Conservation (phyloP, 2,329 filamentous ascomycete species). For the Chrysoporthe cubensis region DNA sequence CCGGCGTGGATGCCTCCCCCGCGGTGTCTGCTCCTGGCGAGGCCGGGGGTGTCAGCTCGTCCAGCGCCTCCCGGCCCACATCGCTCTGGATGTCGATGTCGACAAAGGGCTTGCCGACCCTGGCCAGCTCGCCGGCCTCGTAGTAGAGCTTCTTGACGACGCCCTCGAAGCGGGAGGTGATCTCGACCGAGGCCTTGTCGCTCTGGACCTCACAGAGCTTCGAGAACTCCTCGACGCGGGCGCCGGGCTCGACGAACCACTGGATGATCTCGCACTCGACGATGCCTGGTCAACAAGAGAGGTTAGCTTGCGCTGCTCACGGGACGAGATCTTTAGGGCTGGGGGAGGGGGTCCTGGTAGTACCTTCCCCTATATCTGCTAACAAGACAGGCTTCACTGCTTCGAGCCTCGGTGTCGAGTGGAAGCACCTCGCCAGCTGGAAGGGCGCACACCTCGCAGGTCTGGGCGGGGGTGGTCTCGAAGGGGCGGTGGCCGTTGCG, state of each 20-base stretch:
- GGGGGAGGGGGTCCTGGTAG: conserved; percentile 17
- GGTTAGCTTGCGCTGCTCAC: conserved; percentile 9
- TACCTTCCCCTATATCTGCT: conserved; percentile 86
- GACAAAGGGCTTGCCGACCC: conserved; percentile 90
- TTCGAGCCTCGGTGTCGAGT: conserved; percentile 52
- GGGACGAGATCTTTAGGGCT: not conserved
- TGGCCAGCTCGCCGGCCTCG: conserved; percentile 93
- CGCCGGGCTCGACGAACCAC: conserved; percentile 97
- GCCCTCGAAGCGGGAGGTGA: conserved; percentile 92
- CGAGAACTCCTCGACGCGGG: conserved; percentile 95
- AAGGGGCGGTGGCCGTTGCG: not conserved
- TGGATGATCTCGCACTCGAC: conserved; percentile 99
- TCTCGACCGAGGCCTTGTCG: conserved; percentile 90
- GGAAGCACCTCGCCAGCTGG: conserved; percentile 48
- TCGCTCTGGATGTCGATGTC: conserved; percentile 92
- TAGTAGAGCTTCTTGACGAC: conserved; percentile 97
- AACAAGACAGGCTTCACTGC: conserved; percentile 79
- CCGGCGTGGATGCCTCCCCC: conserved; percentile 32
- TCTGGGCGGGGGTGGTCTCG: conserved; percentile 17
- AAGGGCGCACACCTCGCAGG: conserved; percentile 10
- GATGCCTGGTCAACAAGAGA: conserved; percentile 66
- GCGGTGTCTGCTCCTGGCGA: conserved; percentile 30
- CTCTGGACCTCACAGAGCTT: conserved; percentile 98
- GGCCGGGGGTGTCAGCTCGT: conserved; percentile 41
- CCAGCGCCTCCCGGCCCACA: conserved; percentile 64